Evolutionary conservation across 805 yeast genomes (phyloP), one percentile per base, ranked within the genome.

Genomic region (Kuraishia capsulata): DNA sequence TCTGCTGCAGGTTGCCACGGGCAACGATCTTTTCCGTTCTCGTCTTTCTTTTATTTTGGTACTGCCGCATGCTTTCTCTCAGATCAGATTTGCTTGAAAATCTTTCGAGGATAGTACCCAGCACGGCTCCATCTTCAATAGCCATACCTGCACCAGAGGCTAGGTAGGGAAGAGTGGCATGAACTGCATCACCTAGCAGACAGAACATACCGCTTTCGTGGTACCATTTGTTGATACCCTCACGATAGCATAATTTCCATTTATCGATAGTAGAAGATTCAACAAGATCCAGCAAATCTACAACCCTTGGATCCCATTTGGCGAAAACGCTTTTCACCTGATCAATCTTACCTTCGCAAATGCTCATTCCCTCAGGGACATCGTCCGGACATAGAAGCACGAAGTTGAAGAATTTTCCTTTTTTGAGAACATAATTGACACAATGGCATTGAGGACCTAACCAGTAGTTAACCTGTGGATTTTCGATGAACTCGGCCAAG

Each of bases 91-190:
- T 51, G 20, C 39, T 20, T 16, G 49, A 47, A 25, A 47, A 42
- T 19, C 42, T 40, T 5, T 40, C 37, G 14, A 57, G 42, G 28
- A 51, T 36, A 10, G 46, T 51, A 11, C 56, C 50, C 23, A 57
- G 39, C 5, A 50, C 57, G 1, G 58, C 62, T 14, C 60, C 61
- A 43, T 57, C 62, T 42, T 57, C 62, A 29, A 57, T 43, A 3
- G 62, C 60, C 49, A 55, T 56, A 5, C 59, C 53, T 6, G 62
- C 62, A n/a, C 62, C 61, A 6, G 51, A 44, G 5, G 62, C 58
- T 16, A 57, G 45, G 41, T 57, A 57, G 9, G 62, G 62, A 26
- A 57, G 42, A 4, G 61, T 57, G 19, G 62, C 60, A 41, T 57
- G 62, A 16, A 52, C 54, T n/a, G 61, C 52, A 39, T 57, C 62